Evolutionary conservation across 1,139 yeast species (phyloP), one percentile per base, ranked within the genome.

Genomic region (Candida albicans): DNA sequence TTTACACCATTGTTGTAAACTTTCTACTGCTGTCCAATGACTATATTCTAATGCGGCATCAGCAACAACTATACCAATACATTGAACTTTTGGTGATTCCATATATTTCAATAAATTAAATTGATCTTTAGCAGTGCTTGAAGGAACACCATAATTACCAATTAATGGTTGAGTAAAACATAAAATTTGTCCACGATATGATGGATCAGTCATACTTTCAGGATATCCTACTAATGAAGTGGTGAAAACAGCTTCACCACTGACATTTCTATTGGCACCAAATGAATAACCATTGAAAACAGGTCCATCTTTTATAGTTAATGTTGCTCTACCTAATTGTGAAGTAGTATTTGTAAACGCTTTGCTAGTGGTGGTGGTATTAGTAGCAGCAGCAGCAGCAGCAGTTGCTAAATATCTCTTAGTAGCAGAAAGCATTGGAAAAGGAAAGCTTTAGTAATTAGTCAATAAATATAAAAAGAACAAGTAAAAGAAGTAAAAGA

Each of bases 11-110:
- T 87, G 88, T 52, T 88, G 88, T 47, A 93, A 77, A 22, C 96
- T 86, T 71, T 93, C 98, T 35, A 93, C 96, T 4, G 99, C 99
- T 35, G 98, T 91, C 99, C 99, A 93, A 67, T 93, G 99, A 18
- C 96, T 88, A 68, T 93, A 89, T 64, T 89, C 81, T 75, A 91
- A 79, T 26, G 99, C 98, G 47, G 82, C 96, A 61, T 93, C 97
- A 34, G 96, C 89, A 38, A 93, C 99, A 40, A 93, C 96, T 48
- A 93, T 89, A 56, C 98, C 99, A 53, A 87, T 84, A 68, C 97
- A 91, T 68, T 93, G 98, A 48, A 88, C 84, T 53, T 79, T 79
- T 11, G 97, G 95, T 45, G 93, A 82, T 70, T 93, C 99, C 71
- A 93, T 85, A 68, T 88, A 87, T 66, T 87, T 89, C 62, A 91